phyloP scores from a whole-genome alignment of 2,329 filamentous ascomycete genomes.

The Pestalotiopsis sp. region DNA sequence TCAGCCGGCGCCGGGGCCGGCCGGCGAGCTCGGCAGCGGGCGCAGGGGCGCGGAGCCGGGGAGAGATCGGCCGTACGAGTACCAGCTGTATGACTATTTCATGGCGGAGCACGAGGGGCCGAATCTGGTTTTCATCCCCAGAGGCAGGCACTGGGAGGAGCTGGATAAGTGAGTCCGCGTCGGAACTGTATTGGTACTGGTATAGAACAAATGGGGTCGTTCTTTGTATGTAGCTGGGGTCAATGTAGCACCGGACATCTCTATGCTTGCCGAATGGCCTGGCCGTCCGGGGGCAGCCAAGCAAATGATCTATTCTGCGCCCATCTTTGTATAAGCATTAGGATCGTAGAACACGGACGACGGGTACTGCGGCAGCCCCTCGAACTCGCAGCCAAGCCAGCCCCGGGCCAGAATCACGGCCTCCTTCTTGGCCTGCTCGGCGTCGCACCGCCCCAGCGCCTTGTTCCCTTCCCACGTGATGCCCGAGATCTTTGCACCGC shows the following conservation, averaged over 20 bases:
- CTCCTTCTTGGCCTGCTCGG: conserved; percentile 19
- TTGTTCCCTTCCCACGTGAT: conserved; percentile 21
- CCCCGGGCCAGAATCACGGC: conserved; percentile 15
- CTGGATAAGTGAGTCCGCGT: not conserved
- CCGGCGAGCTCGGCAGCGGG: not conserved
- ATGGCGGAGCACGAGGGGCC: not conserved
- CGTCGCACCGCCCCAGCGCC: conserved; percentile 13
- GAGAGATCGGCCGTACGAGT: not conserved
- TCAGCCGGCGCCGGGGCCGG: not conserved
- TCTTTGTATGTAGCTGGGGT: too few relatives aligned
- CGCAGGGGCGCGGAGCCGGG: rapidly evolving
- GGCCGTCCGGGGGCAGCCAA: too few relatives aligned
- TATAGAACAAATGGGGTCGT: not conserved
- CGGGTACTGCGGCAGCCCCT: conserved; percentile 17
- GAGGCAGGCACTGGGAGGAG: not conserved
- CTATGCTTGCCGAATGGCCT: too few relatives aligned
- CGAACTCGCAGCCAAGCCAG: conserved; percentile 15
- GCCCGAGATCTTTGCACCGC: conserved; percentile 15
- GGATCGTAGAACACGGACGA: conserved; percentile 14
- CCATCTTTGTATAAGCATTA: not conserved
- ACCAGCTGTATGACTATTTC: not conserved
- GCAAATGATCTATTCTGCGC: not conserved
- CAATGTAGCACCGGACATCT: too few relatives aligned
- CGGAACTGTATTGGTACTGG: not conserved
- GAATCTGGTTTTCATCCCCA: not conserved